These are phyloP conservation scores for Epichloe sp. DNA, from an alignment of 2,329 filamentous ascomycete species.

Conservation along the genomic window DNA sequence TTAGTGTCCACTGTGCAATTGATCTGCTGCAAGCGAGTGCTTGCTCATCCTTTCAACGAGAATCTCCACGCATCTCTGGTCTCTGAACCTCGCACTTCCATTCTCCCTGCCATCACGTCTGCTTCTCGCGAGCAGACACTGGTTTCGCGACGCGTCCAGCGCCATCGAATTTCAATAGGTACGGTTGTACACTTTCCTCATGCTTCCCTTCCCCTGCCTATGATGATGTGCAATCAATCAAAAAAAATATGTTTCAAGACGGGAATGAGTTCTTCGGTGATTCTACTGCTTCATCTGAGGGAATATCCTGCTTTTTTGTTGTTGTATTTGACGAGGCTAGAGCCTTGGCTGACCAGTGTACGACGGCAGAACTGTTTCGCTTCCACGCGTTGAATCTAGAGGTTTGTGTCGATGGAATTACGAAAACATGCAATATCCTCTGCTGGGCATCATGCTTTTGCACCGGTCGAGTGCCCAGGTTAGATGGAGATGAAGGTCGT, in stretches of 20 bases:
- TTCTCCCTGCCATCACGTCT: not conserved
- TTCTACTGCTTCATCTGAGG: slow-evolving; percentile 12
- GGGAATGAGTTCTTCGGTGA: slow-evolving; percentile 23
- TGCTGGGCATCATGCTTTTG: too few species aligned
- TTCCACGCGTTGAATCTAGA: not conserved
- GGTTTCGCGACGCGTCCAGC: not conserved
- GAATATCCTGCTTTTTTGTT: not conserved
- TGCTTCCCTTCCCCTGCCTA: not conserved
- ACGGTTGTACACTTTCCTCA: not conserved
- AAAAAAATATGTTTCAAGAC: slow-evolving; percentile 25
- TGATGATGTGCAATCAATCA: slow-evolving; percentile 10
- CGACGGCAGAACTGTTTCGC: not conserved
- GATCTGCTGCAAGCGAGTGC: not conserved
- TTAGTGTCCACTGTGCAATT: not conserved
- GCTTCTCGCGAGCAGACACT: not conserved
- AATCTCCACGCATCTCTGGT: not conserved
- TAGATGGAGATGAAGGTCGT: too few species aligned
- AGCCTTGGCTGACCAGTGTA: not conserved
- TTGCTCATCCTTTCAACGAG: not conserved
- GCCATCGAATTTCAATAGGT: not conserved
- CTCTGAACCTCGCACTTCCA: not conserved
- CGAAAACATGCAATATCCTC: too few species aligned
- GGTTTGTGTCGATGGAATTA: too few species aligned
- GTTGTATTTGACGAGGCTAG: not conserved
- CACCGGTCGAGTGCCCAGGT: too few species aligned